Conservation (phyloP, 768 basidiomycete species). For the Lentinula edodes region DNA sequence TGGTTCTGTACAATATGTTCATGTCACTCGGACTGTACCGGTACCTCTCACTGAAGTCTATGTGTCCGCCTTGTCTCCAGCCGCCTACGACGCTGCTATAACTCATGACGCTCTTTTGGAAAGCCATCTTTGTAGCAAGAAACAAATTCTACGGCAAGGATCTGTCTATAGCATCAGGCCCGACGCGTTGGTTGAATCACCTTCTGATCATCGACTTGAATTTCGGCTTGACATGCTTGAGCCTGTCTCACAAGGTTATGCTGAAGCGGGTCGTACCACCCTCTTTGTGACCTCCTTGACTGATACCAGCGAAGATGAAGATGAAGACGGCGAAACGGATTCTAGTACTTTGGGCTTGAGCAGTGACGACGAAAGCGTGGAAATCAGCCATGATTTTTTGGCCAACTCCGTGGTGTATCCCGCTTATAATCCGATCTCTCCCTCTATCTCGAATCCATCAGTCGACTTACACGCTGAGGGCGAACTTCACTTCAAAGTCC, state of each 20-base stretch:
- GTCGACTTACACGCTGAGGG: conserved; percentile 4
- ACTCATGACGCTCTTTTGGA: conserved; percentile 31
- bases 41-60: conserved; percentile 45
- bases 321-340: not conserved
- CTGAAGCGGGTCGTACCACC: conserved; percentile 40
- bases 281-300: conserved; percentile 38
- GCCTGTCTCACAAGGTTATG: conserved; percentile 71
- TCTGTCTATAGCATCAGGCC: conserved; percentile 27
- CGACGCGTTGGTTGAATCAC: conserved; percentile 9
- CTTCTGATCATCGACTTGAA: conserved; percentile 16
- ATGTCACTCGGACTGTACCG: conserved; percentile 23
- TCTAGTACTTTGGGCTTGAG: conserved; percentile 10
- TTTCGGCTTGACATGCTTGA: conserved; percentile 57
- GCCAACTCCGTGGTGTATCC: conserved; percentile 40
- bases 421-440: conserved; percentile 16
- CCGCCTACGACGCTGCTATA: conserved; percentile 41
- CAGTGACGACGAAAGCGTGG: conserved; percentile 39
- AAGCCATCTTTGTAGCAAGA: conserved; percentile 33
- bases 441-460: conserved; percentile 5
- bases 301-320: conserved; percentile 5
- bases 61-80: conserved; percentile 41
- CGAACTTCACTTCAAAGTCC: conserved; percentile 10
- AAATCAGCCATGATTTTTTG: conserved; percentile 72
- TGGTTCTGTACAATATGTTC: conserved; percentile 9
- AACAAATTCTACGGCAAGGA: conserved; percentile 49